These are phyloP conservation scores for Mesembryanthemum crystallinum DNA, from an alignment of 148 eudicot species.

Conservation along the genomic window DNA sequence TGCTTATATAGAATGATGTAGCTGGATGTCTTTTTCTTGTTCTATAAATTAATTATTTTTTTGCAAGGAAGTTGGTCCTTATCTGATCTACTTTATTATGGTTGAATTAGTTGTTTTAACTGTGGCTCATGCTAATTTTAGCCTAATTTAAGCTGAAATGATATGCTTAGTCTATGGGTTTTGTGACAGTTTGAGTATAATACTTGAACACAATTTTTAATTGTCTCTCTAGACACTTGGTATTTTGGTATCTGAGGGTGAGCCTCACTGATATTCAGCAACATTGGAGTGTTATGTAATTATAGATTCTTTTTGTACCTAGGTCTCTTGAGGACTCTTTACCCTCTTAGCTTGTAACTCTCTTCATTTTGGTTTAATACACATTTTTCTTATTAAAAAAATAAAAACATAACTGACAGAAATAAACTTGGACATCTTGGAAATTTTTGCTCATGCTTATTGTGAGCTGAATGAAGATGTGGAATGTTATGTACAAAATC, in stretches of 20 bases:
- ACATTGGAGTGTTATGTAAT: no score
- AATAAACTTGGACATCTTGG: no score
- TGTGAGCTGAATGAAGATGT: no score
- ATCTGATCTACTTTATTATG: background rate
- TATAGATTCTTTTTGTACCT: no score
- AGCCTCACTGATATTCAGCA: no score
- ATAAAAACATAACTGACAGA: no score
- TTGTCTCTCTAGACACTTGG: background rate
- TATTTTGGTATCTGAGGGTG: background rate
- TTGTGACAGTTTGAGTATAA: background rate
- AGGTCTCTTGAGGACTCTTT: no score
- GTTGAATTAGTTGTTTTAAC: background rate
- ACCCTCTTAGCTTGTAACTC: no score
- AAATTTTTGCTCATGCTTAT: no score
- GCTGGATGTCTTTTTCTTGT: background rate
- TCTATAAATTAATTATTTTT: background rate
- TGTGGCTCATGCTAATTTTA: background rate
- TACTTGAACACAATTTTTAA: background rate
- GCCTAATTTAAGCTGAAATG: background rate
- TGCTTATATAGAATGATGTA: background rate
- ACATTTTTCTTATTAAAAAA: no score
- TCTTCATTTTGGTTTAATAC: no score
- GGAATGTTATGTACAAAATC: no score
- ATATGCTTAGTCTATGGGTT: background rate
- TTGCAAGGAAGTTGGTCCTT: background rate